A percentile compares a stretch with the other conserved stretches of the same genome.
Evolutionary conservation across 129 eudicot genomes (phyloP).

Genomic region (Tanacetum coccineum): DNA sequence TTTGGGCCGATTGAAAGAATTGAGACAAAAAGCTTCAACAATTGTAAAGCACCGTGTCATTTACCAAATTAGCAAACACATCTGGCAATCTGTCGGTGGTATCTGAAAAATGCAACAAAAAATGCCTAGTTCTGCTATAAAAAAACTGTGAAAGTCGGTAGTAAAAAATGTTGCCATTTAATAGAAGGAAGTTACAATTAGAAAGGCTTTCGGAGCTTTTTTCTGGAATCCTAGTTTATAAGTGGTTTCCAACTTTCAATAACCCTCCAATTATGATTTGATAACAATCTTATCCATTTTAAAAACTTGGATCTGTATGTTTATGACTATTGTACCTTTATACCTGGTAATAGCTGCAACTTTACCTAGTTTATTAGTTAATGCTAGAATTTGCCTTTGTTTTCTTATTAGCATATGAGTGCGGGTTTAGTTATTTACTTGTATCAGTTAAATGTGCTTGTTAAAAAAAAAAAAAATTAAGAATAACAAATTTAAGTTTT

Average conservation of each 20-base stretch:
- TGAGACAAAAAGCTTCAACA: too few relatives aligned
- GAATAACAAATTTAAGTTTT: too few relatives aligned
- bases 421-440: not conserved
- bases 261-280: not conserved
- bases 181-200: not conserved
- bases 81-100: too few relatives aligned
- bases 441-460: not conserved
- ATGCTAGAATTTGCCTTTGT: not conserved
- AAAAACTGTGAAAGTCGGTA: not conserved
- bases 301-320: not conserved
- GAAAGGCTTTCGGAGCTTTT: not conserved
- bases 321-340: not conserved
- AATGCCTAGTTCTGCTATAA: not conserved
- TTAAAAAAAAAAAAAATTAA: too few relatives aligned
- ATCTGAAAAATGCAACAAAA: not conserved
- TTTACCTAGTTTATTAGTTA: not conserved
- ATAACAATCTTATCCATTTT: not conserved
- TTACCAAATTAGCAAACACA: not conserved
- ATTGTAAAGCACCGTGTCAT: not conserved
- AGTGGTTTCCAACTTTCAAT: conserved; percentile 6
- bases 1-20: not conserved
- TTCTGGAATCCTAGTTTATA: not conserved
- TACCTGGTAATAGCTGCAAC: not conserved
- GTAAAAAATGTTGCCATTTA: not conserved
- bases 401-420: not conserved